Evolutionary conservation across 768 basidiomycete species (phyloP).

Genomic region (Collybia sordida): DNA sequence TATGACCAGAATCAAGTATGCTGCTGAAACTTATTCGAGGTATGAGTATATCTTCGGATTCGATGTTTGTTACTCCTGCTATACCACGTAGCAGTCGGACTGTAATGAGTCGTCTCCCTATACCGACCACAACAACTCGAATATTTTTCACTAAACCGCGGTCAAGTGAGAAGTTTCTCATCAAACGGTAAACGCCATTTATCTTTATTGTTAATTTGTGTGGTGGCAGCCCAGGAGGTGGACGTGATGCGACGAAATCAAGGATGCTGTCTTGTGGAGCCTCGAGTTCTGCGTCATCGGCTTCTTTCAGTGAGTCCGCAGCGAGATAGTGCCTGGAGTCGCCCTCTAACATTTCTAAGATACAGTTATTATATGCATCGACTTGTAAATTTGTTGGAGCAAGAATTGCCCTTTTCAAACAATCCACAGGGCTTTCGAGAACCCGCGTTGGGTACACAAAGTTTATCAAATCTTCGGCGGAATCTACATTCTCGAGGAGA

Average conservation of each 20-base stretch:
- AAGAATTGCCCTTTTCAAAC: not conserved
- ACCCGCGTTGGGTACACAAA: not conserved
- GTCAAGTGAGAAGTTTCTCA: constrained; percentile 37
- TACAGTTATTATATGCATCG: not conserved
- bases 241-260: not conserved
- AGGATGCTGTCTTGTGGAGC: not conserved
- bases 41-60: not conserved
- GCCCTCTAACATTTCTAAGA: not conserved
- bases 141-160: constrained; percentile 40
- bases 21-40: not conserved
- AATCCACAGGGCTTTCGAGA: not conserved
- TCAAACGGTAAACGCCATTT: constrained; percentile 28
- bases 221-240: not conserved
- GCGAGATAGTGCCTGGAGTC: not conserved
- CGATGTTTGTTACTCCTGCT: not conserved
- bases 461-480: not conserved
- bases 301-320: not conserved
- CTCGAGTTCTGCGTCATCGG: not conserved
- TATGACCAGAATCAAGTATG: not conserved
- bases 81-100: not conserved
- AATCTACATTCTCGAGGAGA: not conserved
- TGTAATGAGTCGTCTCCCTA: not conserved
- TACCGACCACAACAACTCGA: not conserved
- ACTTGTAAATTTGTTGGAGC: not conserved
- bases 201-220: constrained; percentile 26